Percentiles rank a stretch among this genome's conserved stretches.
These are phyloP conservation scores for Spergularia bocconei DNA, from an alignment of 148 eudicot genomes.

Conservation along the genomic window DNA sequence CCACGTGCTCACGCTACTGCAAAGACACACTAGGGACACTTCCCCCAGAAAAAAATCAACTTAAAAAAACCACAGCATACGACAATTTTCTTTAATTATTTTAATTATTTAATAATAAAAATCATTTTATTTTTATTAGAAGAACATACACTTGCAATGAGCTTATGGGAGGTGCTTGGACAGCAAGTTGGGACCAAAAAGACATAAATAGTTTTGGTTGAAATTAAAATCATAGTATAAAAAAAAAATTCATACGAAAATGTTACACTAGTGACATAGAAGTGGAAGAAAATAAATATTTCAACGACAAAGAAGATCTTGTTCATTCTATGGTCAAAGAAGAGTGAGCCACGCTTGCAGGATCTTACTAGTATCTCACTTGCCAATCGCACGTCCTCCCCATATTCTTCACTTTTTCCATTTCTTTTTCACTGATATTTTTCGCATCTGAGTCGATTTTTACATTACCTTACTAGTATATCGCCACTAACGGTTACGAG, in stretches of 20 bases:
- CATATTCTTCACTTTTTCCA: constrained; percentile 4
- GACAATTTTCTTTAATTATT: not conserved
- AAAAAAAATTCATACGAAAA: not conserved
- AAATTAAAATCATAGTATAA: no score
- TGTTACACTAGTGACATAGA: constrained; percentile 12
- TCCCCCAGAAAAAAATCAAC: not conserved
- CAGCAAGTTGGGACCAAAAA: constrained; percentile 9
- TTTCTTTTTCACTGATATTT: not conserved
- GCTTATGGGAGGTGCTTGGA: not conserved
- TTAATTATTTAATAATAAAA: not conserved
- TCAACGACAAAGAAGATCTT: constrained; percentile 12
- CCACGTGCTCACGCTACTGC: constrained; percentile 24
- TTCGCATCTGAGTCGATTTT: no score
- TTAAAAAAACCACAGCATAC: constrained; percentile 7
- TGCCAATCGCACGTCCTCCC: constrained; percentile 28
- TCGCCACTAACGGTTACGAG: no score
- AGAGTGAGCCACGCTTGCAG: constrained; percentile 13
- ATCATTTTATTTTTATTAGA: not conserved
- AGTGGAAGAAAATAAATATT: constrained; percentile 15
- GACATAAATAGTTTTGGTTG: no score
- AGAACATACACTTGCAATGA: not conserved
- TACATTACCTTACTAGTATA: no score
- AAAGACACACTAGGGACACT: constrained; percentile 24
- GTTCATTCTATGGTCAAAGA: constrained; percentile 12
- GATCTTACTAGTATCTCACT: constrained; percentile 20